Percentiles rank a stretch among this genome's conserved stretches.
Evolutionary conservation across 805 yeast genomes (phyloP).

Genomic region (Yamadazyma olivae): DNA sequence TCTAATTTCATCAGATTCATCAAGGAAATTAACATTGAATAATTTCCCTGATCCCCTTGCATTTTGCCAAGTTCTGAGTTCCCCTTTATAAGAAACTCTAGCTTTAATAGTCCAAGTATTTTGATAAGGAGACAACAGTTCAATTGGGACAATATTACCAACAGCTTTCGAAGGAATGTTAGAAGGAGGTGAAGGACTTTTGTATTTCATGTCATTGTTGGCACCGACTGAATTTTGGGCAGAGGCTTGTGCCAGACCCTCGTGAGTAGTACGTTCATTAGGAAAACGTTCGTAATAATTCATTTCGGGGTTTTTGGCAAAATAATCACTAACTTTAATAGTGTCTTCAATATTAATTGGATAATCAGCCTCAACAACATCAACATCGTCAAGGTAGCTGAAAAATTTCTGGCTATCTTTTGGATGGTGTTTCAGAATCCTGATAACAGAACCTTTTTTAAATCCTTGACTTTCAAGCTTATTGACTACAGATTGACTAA

Average conservation of each 20-base stretch:
- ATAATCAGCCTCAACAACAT: slow-evolving; percentile 25
- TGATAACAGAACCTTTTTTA: slow-evolving; percentile 41
- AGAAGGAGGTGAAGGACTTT: slow-evolving; percentile 1
- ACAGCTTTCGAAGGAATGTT: slow-evolving; percentile 5
- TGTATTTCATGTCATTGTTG: slow-evolving; percentile 9
- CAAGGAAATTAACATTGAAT: slow-evolving; percentile 83
- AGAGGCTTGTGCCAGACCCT: slow-evolving; percentile 1
- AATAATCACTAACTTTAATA: slow-evolving; percentile 47
- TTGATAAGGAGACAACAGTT: slow-evolving; percentile 87
- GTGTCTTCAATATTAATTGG: slow-evolving; percentile 8
- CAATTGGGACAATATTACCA: slow-evolving; percentile 52
- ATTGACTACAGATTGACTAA: slow-evolving; percentile 42
- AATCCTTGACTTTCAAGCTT: slow-evolving; percentile 41
- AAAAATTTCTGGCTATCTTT: slow-evolving; percentile 50
- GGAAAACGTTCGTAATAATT: slow-evolving; percentile 5
- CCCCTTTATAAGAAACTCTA: slow-evolving; percentile 84
- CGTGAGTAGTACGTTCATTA: slow-evolving; percentile 3
- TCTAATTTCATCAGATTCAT: slow-evolving; percentile 93
- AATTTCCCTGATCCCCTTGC: slow-evolving; percentile 86
- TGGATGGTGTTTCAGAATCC: slow-evolving; percentile 38
- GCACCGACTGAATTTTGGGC: slow-evolving; percentile 3
- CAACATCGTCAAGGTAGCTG: slow-evolving; percentile 45
- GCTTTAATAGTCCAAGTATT: slow-evolving; percentile 91
- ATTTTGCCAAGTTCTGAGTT: slow-evolving; percentile 83
- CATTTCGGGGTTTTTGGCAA: slow-evolving; percentile 47